phyloP scores from a whole-genome alignment of 1,139 yeast species.

The Candida tunisiensis region DNA sequence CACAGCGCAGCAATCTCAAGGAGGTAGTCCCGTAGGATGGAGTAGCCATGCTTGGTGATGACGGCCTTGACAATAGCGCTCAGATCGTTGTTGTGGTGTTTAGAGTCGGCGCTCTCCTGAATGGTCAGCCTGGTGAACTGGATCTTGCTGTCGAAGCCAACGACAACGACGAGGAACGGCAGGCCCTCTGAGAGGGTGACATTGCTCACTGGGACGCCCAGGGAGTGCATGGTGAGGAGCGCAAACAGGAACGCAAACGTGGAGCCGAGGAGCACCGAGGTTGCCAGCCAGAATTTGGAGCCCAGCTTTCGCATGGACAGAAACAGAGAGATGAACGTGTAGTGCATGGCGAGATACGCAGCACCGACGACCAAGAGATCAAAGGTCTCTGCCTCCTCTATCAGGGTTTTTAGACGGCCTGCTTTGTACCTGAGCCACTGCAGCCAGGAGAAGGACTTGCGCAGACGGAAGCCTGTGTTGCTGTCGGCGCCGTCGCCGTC shows the following conservation, averaged over 20 bases:
- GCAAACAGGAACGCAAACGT: slow-evolving; percentile 81
- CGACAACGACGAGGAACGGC: slow-evolving; percentile 83
- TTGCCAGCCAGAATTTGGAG: slow-evolving; percentile 79
- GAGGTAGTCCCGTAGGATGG: slow-evolving; percentile 63
- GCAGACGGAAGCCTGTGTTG: slow-evolving; percentile 42
- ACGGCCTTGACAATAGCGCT: slow-evolving; percentile 31
- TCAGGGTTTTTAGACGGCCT: slow-evolving; percentile 31
- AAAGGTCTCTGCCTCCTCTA: slow-evolving; percentile 69
- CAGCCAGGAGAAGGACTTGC: slow-evolving; percentile 46
- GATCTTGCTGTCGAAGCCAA: slow-evolving; percentile 85
- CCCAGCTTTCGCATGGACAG: slow-evolving; percentile 67
- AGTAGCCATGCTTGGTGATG: slow-evolving; percentile 48
- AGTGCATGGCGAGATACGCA: slow-evolving; percentile 85
- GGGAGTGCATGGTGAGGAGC: slow-evolving; percentile 37
- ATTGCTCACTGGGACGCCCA: slow-evolving; percentile 41
- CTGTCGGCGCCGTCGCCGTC: slow-evolving; percentile 19
- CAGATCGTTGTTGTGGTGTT: slow-evolving; percentile 16
- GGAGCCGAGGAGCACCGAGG: slow-evolving; percentile 67
- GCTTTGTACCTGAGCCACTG: slow-evolving; percentile 36
- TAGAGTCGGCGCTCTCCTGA: slow-evolving; percentile 5
- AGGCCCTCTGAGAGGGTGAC: slow-evolving; percentile 78
- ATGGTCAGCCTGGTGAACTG: slow-evolving; percentile 54
- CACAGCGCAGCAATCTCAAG: slow-evolving; percentile 61
- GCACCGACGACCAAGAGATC: slow-evolving; percentile 67
- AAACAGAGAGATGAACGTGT: slow-evolving; percentile 65